Percentiles rank a stretch among this genome's conserved stretches.
These are phyloP conservation scores for Pseudoperonospora humuli DNA, from an alignment of 352 stramenopile genomes.

Conservation along the genomic window DNA sequence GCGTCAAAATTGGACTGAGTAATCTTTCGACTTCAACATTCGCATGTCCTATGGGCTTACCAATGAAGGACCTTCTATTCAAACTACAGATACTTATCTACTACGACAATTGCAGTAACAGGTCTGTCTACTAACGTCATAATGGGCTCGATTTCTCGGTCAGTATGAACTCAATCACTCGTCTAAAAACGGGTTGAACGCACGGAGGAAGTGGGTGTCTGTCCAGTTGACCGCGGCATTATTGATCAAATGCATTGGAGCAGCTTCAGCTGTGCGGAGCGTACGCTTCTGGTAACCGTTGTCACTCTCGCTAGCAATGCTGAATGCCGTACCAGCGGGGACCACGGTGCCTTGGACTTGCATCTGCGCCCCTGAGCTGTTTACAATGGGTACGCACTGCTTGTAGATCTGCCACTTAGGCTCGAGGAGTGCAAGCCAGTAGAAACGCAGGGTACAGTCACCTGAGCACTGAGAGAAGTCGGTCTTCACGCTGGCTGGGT, in stretches of 20 bases:
- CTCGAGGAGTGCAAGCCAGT: conserved; percentile 33
- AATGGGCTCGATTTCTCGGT: conserved; percentile 1
- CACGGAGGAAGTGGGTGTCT: conserved; percentile 26
- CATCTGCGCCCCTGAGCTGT: conserved; percentile 12
- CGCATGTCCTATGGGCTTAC: too few relatives aligned
- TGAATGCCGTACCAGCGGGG: not conserved
- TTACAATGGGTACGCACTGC: conserved; percentile 28
- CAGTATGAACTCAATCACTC: conserved; percentile 4
- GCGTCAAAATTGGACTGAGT: too few relatives aligned
- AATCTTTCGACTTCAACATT: too few relatives aligned
- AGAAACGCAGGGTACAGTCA: conserved; percentile 24
- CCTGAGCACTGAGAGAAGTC: conserved; percentile 26
- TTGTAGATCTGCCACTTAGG: conserved; percentile 39
- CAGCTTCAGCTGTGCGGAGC: conserved; percentile 14
- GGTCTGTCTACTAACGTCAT: too few relatives aligned
- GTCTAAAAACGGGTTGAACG: conserved; percentile 22
- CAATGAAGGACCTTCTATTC: too few relatives aligned
- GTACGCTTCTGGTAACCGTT: conserved; percentile 17
- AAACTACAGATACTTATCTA: not conserved
- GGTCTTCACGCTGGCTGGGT: conserved; percentile 20
- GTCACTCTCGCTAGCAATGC: conserved; percentile 7
- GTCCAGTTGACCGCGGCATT: conserved; percentile 21
- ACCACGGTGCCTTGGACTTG: conserved; percentile 9
- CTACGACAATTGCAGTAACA: too few relatives aligned
- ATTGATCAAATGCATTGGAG: conserved; percentile 16